These are phyloP conservation scores for Leptodontidium sp. DNA, from an alignment of 2,329 filamentous ascomycete species.

Conservation along the genomic window DNA sequence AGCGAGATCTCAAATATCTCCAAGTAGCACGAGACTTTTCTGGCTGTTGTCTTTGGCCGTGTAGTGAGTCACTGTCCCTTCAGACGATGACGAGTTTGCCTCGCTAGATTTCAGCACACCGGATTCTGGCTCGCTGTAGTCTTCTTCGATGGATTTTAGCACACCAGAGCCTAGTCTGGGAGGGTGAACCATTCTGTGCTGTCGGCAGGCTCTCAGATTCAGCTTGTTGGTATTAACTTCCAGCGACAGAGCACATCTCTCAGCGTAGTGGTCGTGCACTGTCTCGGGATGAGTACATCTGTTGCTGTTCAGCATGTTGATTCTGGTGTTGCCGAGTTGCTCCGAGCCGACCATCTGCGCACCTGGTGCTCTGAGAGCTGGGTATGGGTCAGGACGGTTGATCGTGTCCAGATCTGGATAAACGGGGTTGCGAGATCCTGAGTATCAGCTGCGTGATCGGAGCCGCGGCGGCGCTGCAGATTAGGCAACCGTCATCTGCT, in stretches of 20 bases:
- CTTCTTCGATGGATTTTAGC: too few relatives aligned
- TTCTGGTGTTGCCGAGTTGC: background rate
- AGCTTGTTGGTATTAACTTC: background rate
- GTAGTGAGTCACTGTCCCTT: background rate
- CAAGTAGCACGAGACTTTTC: background rate
- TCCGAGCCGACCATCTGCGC: background rate
- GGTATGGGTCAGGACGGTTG: background rate
- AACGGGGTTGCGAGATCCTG: background rate
- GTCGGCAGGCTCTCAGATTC: conserved; percentile 8
- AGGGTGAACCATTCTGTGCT: background rate
- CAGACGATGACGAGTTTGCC: background rate
- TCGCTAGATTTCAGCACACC: too few relatives aligned
- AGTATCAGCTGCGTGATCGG: background rate
- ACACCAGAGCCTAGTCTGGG: background rate
- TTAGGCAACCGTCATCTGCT: background rate
- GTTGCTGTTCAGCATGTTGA: background rate
- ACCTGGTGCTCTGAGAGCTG: background rate
- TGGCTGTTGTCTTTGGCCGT: background rate
- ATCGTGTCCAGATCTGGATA: background rate
- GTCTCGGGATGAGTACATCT: background rate
- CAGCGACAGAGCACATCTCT: conserved; percentile 21
- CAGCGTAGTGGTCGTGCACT: conserved; percentile 20
- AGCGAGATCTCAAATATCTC: background rate
- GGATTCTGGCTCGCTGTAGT: background rate
- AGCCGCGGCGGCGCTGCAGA: background rate